Evolutionary conservation across 2,329 filamentous ascomycete genomes (phyloP), one percentile per base, ranked within the genome.

Genomic region (Tolypocladium album): DNA sequence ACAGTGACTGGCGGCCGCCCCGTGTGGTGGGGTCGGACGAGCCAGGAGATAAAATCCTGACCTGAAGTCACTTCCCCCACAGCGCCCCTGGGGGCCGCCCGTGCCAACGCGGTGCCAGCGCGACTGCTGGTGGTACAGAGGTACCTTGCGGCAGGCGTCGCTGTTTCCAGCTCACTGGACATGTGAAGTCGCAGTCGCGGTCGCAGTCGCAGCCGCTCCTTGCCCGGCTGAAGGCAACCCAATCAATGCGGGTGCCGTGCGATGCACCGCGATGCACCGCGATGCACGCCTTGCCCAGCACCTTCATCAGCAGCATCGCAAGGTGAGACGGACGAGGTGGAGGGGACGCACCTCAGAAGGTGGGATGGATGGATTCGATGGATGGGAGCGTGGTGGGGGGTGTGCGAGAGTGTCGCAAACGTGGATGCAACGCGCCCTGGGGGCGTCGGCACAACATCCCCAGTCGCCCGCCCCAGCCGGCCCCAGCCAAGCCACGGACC

Each of bases 401-500:
- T 53, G 50, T 13, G 36, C 36, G 36, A 12, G 36, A 13, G 36
- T 36, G 50, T 53, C 17, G 50, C 31, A 53, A 22, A 53, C 50
- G 31, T 36, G 56, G 47, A 58, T 55, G 56, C 56, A 57, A 52
- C 47, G 55, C 58, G 43, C 55, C 39, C 50, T 34, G 34, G 38
- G 60, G 45, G 58, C 42, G 40, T 58, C 58, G 58, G 61, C 61
- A 60, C 27, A 60, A 24, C 27, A 55, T 20, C 43, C 58, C 56
- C 58, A 57, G 31, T 47, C 58, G 40, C 24, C 58, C 55, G 60
- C 58, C 61, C 58, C 55, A 60, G 58, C 55, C 60, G 39, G 58
- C 53, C 57, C 57, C 58, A 43, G 56, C 50, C 58, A 59, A 61
- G 60, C 60, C 57, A 61, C 57, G 47, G 58, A 56, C 24, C 57